phyloP scores from a whole-genome alignment of 2,329 filamentous ascomycete genomes.

The Chlorencoelia australis region DNA sequence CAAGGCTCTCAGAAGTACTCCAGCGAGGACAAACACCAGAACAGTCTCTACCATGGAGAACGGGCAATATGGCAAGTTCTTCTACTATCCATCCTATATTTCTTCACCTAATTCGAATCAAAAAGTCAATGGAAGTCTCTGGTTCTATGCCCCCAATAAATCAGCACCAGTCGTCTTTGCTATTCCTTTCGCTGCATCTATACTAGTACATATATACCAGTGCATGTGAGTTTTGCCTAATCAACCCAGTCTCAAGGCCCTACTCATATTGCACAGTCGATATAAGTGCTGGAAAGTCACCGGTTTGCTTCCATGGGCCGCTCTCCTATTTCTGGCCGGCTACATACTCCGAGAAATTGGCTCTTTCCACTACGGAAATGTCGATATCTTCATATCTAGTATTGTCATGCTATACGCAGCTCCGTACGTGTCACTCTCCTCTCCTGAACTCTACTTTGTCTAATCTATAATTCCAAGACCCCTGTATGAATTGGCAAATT shows the following conservation, averaged over 20 bases:
- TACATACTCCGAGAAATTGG: slow-evolving; percentile 45
- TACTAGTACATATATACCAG: slow-evolving; percentile 41
- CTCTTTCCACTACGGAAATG: slow-evolving; percentile 38
- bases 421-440: slow-evolving; percentile 14
- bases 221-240: slow-evolving; percentile 37
- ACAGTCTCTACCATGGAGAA: no score
- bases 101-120: no score
- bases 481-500: slow-evolving; percentile 50
- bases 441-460: slow-evolving; percentile 11
- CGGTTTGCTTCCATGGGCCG: slow-evolving; percentile 42
- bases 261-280: slow-evolving; percentile 29
- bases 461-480: slow-evolving; percentile 33
- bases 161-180: slow-evolving; percentile 43
- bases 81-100: no score
- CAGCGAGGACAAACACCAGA: no score
- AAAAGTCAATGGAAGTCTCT: slow-evolving; percentile 30
- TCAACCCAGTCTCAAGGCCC: neutral
- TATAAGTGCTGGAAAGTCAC: slow-evolving; percentile 49
- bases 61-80: no score
- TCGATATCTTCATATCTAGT: slow-evolving; percentile 37
- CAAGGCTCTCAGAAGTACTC: no score
- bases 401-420: slow-evolving; percentile 23
- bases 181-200: slow-evolving; percentile 36
- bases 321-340: slow-evolving; percentile 43
- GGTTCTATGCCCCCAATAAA: slow-evolving; percentile 44